Base-by-base conservation (phyloP, 495 filamentous ascomycete genomes). In the Hypomontagnella monticulosa region DNA sequence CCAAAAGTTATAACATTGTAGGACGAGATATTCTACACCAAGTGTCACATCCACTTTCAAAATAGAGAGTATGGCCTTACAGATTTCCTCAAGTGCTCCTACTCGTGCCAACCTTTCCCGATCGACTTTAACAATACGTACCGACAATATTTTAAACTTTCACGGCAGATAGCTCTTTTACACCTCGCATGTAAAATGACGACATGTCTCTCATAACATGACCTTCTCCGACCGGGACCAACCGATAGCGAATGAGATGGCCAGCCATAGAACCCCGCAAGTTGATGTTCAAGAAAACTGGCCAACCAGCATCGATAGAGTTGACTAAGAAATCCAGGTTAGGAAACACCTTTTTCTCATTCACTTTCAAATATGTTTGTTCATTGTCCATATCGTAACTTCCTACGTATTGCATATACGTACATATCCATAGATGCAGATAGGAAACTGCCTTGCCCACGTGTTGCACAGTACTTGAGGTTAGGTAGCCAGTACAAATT, bases 261-360 rank as follows among this genome's bases (percentile, higher is more conserved):
- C 6, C 9, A 48, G 16, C 9, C 51, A 10, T 18, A n/a, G 27
- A 43, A 62, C 58, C 58, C 64, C 64, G 48, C 64, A 67, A 52
- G 44, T 18, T 32, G 50, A 56, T 46, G 27, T 61, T 44, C 18
- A 47, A 53, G 1, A 43, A 43, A 51, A 36, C 48, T 51, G 48
- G 23, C 48, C 48, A 51, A 51, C 27, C 15, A 43, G 40, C 40
- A 27, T 27, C 19, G 10, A 53, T 11, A 20, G 40, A 38, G 11
- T 49, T 43, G 10, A 48, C 44, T 32, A 20, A 30, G 14, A 23
- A 19, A 38, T 57, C 61, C 47, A 44, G 27, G 52, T 63, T 63
- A 63, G 61, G 61, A 57, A 63, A 63, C 37, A 57, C 38, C 44
- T 27, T 27, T 57, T 50, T 32, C 36, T 43, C 16, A 4, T 36